Evolutionary conservation across 1,139 yeast genomes (phyloP).

Genomic region (Pichia sp.): DNA sequence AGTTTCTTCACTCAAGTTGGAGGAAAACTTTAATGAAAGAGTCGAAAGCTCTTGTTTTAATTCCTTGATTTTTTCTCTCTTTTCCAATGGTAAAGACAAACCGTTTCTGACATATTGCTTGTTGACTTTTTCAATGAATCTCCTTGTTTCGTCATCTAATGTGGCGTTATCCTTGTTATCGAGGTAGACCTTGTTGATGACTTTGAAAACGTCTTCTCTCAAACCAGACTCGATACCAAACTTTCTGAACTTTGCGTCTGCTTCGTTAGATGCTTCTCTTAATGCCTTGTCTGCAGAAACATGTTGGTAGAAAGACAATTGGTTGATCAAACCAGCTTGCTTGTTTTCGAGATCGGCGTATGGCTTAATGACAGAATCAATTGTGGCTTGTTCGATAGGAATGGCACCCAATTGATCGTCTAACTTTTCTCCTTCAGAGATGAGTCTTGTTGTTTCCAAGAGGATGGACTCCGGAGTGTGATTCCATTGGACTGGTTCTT

Average conservation of each 20-base stretch:
- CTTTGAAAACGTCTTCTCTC: slow-evolving; percentile 66
- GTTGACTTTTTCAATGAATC: slow-evolving; percentile 56
- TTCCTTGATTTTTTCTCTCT: slow-evolving; percentile 54
- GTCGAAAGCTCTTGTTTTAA: slow-evolving; percentile 60
- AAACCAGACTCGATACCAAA: slow-evolving; percentile 60
- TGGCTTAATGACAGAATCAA: slow-evolving; percentile 55
- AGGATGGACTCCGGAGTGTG: slow-evolving; percentile 53
- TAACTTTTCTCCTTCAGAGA: slow-evolving; percentile 42
- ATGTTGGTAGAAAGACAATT: slow-evolving; percentile 63
- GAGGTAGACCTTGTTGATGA: slow-evolving; percentile 51
- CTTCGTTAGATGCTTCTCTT: slow-evolving; percentile 68
- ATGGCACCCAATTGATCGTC: slow-evolving; percentile 55
- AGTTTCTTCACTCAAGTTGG: slow-evolving; percentile 70
- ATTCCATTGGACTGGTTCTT: slow-evolving; percentile 57
- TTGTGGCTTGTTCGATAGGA: slow-evolving; percentile 43
- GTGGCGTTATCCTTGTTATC: slow-evolving; percentile 28
- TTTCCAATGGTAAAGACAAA: slow-evolving; percentile 54
- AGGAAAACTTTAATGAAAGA: slow-evolving; percentile 55
- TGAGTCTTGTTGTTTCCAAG: slow-evolving; percentile 43
- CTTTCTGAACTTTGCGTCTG: slow-evolving; percentile 56
- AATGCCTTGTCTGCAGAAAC: slow-evolving; percentile 61
- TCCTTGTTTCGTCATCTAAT: slow-evolving; percentile 54
- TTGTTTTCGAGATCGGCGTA: slow-evolving; percentile 50
- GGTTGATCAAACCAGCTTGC: slow-evolving; percentile 43
- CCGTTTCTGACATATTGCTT: slow-evolving; percentile 64